A percentile compares a stretch with the other conserved stretches of the same genome.
Conservation (phyloP, 2,329 filamentous ascomycete genomes). For the Xylariaceae sp. region DNA sequence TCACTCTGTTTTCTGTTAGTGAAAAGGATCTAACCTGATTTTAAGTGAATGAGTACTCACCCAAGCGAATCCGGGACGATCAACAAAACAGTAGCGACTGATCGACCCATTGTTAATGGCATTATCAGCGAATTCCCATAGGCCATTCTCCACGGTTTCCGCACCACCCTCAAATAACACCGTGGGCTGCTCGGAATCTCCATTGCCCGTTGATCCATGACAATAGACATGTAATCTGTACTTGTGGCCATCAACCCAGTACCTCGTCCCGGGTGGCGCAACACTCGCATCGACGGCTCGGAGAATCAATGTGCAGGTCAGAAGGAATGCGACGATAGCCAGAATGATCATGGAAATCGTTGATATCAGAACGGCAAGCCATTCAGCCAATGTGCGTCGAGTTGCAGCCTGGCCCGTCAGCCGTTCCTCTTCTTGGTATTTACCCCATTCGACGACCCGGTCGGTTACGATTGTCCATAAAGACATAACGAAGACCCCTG, state of each 20-base stretch:
- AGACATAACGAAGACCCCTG: conserved; percentile 69
- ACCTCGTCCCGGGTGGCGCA: conserved; percentile 65
- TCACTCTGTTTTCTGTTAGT: conserved; percentile 49
- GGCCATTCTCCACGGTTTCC: conserved; percentile 67
- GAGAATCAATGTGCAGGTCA: conserved; percentile 74
- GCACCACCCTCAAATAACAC: conserved; percentile 83
- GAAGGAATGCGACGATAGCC: conserved; percentile 62
- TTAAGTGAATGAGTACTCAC: conserved; percentile 28
- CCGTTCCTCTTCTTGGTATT: conserved; percentile 85
- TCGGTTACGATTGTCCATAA: conserved; percentile 76
- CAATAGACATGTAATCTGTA: conserved; percentile 87
- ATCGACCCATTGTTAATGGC: conserved; percentile 77
- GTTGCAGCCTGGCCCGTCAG: conserved; percentile 86
- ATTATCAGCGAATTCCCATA: conserved; percentile 74
- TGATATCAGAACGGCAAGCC: conserved; percentile 72
- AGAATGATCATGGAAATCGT: conserved; percentile 67
- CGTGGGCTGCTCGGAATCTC: conserved; percentile 62
- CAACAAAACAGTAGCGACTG: conserved; percentile 86
- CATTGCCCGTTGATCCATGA: conserved; percentile 60
- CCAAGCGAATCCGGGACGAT: conserved; percentile 85
- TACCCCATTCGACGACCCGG: conserved; percentile 82
- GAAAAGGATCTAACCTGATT: neutral
- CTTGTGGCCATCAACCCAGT: conserved; percentile 76
- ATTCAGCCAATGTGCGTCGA: conserved; percentile 74
- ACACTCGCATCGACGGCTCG: conserved; percentile 75